Conservation (phyloP, 352 stramenopile species). For the Phytopythium aichiense region DNA sequence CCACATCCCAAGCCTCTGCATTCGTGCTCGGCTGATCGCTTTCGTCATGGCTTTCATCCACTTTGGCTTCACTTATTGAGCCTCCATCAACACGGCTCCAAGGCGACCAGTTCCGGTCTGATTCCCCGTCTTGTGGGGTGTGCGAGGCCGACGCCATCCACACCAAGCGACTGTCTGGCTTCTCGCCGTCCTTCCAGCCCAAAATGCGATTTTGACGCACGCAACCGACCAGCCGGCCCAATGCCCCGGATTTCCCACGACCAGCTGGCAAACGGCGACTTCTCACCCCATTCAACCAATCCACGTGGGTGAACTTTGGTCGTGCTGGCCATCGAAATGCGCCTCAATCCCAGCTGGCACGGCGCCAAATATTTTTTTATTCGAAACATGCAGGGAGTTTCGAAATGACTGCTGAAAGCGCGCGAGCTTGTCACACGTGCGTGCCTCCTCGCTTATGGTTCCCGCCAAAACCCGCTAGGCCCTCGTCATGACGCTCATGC, state of each 20-base stretch:
- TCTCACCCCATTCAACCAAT: background rate
- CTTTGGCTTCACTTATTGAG: no score
- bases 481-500: background rate
- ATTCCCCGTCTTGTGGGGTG: no score
- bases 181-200: background rate
- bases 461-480: background rate
- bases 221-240: background rate
- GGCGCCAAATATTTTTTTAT: slow-evolving; percentile 1
- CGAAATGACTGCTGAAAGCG: no score
- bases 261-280: background rate
- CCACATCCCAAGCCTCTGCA: background rate
- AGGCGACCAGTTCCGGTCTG: no score
- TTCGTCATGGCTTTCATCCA: no score
- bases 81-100: no score
- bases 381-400: background rate
- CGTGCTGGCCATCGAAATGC: background rate
- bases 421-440: background rate
- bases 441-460: no score
- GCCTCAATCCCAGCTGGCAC: background rate
- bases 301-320: background rate
- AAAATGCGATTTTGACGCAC: background rate
- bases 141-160: no score
- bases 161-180: background rate
- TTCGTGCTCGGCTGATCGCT: background rate
- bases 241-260: background rate